A percentile compares a stretch with the other conserved stretches of the same genome.
These are phyloP conservation scores for Cyclospora cayetanensis DNA, from an alignment of 169 alveolate species.

Conservation along the genomic window DNA sequence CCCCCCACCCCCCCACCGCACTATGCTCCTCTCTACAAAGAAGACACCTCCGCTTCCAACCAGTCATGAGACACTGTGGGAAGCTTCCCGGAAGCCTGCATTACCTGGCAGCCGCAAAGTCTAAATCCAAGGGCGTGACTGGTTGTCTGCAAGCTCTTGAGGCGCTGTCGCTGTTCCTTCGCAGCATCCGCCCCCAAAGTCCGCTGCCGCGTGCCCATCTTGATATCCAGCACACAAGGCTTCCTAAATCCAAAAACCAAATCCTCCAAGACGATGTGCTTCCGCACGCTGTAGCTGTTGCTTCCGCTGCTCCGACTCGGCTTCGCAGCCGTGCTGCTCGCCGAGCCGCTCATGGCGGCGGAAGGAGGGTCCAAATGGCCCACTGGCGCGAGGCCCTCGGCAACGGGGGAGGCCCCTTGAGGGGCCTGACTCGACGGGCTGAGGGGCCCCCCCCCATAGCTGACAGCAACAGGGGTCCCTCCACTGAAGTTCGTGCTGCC, in stretches of 20 bases:
- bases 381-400: background rate
- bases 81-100: too few species aligned
- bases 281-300: background rate
- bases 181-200: slow-evolving; percentile 77
- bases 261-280: slow-evolving; percentile 78
- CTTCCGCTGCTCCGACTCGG: background rate
- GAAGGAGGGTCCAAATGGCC: background rate
- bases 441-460: background rate
- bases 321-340: background rate
- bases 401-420: background rate
- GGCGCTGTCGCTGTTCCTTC: slow-evolving; percentile 79
- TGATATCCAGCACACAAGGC: slow-evolving; percentile 81
- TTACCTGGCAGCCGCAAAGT: slow-evolving; percentile 78
- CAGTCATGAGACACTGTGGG: too few species aligned
- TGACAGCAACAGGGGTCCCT: background rate
- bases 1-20: too few species aligned
- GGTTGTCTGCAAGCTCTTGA: slow-evolving; percentile 78
- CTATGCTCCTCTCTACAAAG: too few species aligned
- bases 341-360: background rate
- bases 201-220: slow-evolving; percentile 81
- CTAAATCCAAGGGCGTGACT: slow-evolving; percentile 81
- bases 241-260: slow-evolving; percentile 76
- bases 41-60: too few species aligned
- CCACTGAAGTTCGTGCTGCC: background rate
- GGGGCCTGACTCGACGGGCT: background rate